Evolutionary conservation across 768 basidiomycete species (phyloP).

Genomic region (Tulasnella calospora): DNA sequence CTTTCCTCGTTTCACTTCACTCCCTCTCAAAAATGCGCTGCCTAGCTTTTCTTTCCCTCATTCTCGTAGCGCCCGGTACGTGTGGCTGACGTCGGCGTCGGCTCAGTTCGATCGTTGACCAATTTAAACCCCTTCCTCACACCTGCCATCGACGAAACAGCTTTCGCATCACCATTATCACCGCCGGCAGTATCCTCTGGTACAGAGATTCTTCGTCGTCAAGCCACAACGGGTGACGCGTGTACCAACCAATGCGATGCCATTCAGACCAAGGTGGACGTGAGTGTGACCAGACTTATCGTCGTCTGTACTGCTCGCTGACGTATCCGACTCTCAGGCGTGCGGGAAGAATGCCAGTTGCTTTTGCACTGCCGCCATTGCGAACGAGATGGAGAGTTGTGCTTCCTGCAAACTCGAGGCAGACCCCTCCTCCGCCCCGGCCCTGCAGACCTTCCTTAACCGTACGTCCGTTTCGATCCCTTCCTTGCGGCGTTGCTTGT

Average conservation of each 20-base stretch:
- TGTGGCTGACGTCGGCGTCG: background rate
- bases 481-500: background rate
- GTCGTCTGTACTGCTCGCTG: background rate
- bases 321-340: background rate
- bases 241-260: background rate
- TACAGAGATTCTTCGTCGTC: background rate
- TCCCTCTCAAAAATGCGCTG: background rate
- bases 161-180: background rate
- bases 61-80: background rate
- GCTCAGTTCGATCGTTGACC: background rate
- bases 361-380: background rate
- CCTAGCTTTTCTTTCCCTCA: background rate
- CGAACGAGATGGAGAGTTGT: background rate
- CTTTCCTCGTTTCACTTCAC: background rate
- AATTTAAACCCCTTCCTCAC: background rate
- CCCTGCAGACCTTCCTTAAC: background rate
- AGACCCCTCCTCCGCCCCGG: background rate
- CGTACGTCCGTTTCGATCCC: background rate
- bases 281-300: background rate
- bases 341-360: background rate
- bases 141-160: background rate
- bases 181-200: background rate
- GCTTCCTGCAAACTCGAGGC: background rate
- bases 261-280: background rate
- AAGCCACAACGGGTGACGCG: background rate